Evolutionary conservation across 1,284 basidiomycete species (phyloP).

Genomic region (Ustilago nuda): DNA sequence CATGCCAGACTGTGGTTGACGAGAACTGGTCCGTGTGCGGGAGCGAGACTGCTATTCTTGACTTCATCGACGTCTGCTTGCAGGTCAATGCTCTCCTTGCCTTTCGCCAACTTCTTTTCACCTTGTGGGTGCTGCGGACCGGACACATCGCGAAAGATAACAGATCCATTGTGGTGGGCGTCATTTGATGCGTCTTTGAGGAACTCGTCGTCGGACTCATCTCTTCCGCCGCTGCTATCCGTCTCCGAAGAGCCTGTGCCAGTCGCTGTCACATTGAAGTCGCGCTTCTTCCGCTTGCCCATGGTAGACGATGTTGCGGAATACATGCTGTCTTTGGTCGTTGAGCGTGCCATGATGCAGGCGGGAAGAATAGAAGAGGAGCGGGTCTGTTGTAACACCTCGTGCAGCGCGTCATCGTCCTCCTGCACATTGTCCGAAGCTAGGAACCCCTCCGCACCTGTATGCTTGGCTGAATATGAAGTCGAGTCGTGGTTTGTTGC

Average conservation of each 20-base stretch:
- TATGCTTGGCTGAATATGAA: slow-evolving; percentile 22
- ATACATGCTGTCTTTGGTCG: slow-evolving; percentile 41
- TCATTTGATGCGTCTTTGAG: slow-evolving; percentile 17
- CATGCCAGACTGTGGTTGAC: slow-evolving; percentile 62
- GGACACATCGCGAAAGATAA: slow-evolving; percentile 11
- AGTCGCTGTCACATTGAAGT: slow-evolving; percentile 60
- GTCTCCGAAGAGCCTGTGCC: slow-evolving; percentile 52
- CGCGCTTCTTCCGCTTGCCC: slow-evolving; percentile 60
- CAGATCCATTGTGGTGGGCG: slow-evolving; percentile 12
- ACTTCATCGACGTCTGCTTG: slow-evolving; percentile 45
- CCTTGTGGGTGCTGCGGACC: not conserved
- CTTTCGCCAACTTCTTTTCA: not conserved
- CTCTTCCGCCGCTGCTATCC: slow-evolving; percentile 19
- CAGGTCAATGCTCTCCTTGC: slow-evolving; percentile 14
- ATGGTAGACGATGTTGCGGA: slow-evolving; percentile 35
- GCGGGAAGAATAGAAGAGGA: slow-evolving; percentile 46
- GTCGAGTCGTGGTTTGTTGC: slow-evolving; percentile 2
- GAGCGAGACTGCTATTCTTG: slow-evolving; percentile 19
- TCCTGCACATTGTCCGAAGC: slow-evolving; percentile 37
- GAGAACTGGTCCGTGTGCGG: slow-evolving; percentile 53
- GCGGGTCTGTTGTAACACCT: slow-evolving; percentile 51
- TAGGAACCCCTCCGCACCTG: slow-evolving; percentile 36
- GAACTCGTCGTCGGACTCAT: slow-evolving; percentile 27
- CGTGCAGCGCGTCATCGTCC: slow-evolving; percentile 52
- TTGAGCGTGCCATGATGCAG: slow-evolving; percentile 49